phyloP scores from a whole-genome alignment of 345 rosid genomes.

The Populus alba region DNA sequence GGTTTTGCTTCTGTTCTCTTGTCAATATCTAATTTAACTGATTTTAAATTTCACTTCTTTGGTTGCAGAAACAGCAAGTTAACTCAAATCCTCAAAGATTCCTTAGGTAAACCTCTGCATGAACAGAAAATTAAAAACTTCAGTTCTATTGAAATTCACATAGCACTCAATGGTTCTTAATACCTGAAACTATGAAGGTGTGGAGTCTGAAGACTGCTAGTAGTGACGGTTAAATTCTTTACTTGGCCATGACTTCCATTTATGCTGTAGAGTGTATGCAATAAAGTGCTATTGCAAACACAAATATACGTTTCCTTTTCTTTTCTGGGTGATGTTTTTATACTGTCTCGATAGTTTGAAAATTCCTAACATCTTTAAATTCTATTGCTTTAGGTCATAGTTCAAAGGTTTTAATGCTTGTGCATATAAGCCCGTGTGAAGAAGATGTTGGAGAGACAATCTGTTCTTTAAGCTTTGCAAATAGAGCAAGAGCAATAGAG shows the following conservation, averaged over 20 bases:
- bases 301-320: neutral
- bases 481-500: conserved; percentile 79
- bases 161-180: neutral
- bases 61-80: conserved; percentile 94
- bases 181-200: no score
- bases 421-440: conserved; percentile 74
- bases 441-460: conserved; percentile 78
- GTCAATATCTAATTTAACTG: neutral
- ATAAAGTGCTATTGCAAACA: neutral
- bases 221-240: neutral
- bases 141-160: neutral
- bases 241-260: neutral
- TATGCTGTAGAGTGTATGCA: neutral
- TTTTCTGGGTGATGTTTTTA: neutral
- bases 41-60: conserved; percentile 7
- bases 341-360: neutral
- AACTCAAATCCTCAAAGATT: conserved; percentile 95
- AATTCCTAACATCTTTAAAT: conserved; percentile 4
- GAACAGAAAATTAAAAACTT: neutral
- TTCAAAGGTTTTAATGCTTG: conserved; percentile 90
- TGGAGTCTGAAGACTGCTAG: neutral
- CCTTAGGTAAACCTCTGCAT: conserved; percentile 53
- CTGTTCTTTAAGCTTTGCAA: conserved; percentile 78
- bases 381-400: conserved; percentile 46
- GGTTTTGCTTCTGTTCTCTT: conserved; percentile 18